Conservation (phyloP, 2,329 filamentous ascomycete species). For the Hymenoscyphus albidus region DNA sequence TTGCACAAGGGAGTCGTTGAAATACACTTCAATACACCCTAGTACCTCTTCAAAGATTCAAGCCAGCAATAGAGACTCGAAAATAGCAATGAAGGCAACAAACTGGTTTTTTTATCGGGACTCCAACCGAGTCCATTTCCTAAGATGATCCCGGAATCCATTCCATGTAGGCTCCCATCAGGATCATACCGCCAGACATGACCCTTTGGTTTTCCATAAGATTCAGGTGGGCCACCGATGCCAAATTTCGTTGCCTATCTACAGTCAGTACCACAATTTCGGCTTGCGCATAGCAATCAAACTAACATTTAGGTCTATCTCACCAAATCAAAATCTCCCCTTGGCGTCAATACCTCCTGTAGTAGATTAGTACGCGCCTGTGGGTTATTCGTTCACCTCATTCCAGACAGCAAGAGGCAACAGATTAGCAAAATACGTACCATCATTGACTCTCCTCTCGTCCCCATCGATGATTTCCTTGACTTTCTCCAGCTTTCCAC, state of each 20-base stretch:
- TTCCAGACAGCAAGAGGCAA: neutral
- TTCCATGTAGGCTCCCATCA: slow-evolving; percentile 31
- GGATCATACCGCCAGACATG: slow-evolving; percentile 24
- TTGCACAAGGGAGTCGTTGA: slow-evolving; percentile 37
- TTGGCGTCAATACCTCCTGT: slow-evolving; percentile 33
- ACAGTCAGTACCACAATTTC: neutral
- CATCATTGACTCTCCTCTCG: slow-evolving; percentile 37
- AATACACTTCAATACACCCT: slow-evolving; percentile 30
- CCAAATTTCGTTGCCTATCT: slow-evolving; percentile 34
- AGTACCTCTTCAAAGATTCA: neutral
- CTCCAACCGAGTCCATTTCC: slow-evolving; percentile 37
- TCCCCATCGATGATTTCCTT: slow-evolving; percentile 37
- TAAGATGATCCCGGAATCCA: slow-evolving; percentile 34
- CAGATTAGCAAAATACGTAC: slow-evolving; percentile 10
- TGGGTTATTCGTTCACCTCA: slow-evolving; percentile 10
- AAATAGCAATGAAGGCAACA: slow-evolving; percentile 1
- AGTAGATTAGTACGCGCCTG: neutral
- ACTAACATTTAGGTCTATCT: slow-evolving; percentile 34
- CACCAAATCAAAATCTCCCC: slow-evolving; percentile 37
- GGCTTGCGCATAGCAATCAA: neutral
- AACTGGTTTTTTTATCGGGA: slow-evolving; percentile 36
- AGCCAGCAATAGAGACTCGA: too few relatives aligned
- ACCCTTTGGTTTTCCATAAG: slow-evolving; percentile 30
- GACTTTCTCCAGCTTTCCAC: slow-evolving; percentile 36
- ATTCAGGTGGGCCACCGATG: slow-evolving; percentile 31